Evolutionary conservation across 108 stramenopile species (phyloP).

Genomic region (Stephanodiscus minutulus): DNA sequence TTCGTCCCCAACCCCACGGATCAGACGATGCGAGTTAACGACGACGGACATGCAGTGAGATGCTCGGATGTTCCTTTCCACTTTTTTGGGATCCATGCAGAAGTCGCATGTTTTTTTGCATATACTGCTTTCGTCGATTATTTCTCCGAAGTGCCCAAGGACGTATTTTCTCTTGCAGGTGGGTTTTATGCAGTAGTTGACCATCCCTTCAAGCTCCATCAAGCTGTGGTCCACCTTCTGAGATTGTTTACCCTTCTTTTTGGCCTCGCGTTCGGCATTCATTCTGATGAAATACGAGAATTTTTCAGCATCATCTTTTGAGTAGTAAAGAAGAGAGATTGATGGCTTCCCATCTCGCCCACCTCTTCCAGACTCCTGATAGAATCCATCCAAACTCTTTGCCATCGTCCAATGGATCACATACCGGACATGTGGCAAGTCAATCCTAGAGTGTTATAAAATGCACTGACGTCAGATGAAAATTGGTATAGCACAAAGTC

Average conservation of each 20-base stretch:
- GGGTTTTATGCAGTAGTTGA: constrained; percentile 66
- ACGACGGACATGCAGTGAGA: constrained; percentile 44
- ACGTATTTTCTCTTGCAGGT: constrained; percentile 73
- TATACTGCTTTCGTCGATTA: constrained; percentile 48
- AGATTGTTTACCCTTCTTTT: constrained; percentile 26
- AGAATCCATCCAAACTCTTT: constrained; percentile 87
- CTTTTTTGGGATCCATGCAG: constrained; percentile 62
- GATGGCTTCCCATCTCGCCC: constrained; percentile 85
- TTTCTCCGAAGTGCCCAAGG: constrained; percentile 78
- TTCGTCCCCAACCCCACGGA: constrained; percentile 13
- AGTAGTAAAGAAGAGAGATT: constrained; percentile 79
- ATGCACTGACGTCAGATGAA: not conserved
- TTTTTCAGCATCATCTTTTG: constrained; percentile 72
- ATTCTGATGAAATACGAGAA: constrained; percentile 67
- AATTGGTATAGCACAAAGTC: not conserved
- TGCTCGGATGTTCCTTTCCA: constrained; percentile 47
- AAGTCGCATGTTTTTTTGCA: constrained; percentile 81
- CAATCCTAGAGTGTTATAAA: constrained; percentile 56
- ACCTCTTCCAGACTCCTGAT: constrained; percentile 89
- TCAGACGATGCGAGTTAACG: constrained; percentile 20
- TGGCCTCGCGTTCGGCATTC: constrained; percentile 28
- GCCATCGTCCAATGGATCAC: constrained; percentile 90
- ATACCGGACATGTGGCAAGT: constrained; percentile 82
- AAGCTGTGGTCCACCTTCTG: constrained; percentile 45
- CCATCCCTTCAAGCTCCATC: constrained; percentile 70